Evolutionary conservation across 805 yeast genomes (phyloP).

Genomic region (Kodamaea jinghongensis): DNA sequence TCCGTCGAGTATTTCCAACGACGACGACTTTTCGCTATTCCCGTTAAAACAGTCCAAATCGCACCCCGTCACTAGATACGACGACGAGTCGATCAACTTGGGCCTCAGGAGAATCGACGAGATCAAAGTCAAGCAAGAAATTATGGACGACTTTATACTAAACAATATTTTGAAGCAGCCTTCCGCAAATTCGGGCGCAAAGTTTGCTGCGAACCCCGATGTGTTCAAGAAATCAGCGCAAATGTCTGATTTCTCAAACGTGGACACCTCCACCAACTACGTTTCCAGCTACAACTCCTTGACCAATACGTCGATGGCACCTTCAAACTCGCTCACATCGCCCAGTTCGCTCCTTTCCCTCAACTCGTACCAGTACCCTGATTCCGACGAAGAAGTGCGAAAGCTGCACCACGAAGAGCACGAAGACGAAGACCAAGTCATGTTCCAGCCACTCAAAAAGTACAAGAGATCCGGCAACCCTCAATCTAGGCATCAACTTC

Average conservation of each 20-base stretch:
- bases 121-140: constrained; percentile 36
- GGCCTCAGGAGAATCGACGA: constrained; percentile 13
- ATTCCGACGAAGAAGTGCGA: constrained; percentile 11
- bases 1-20: constrained; percentile 25
- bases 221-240: too few relatives aligned
- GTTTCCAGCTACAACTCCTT: constrained; percentile 2
- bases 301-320: too few relatives aligned
- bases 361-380: constrained; percentile 26
- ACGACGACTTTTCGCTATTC: constrained; percentile 11
- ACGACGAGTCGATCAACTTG: constrained; percentile 3
- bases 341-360: constrained; percentile 37
- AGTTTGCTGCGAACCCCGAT: too few relatives aligned
- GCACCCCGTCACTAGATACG: constrained; percentile 13
- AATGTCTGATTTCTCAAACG: not conserved
- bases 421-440: too few relatives aligned
- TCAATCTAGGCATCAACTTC: not conserved
- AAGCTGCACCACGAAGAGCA: constrained; percentile 1
- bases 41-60: constrained; percentile 15
- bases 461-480: constrained; percentile 13
- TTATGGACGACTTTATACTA: constrained; percentile 37
- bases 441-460: constrained; percentile 15
- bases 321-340: constrained; percentile 25
- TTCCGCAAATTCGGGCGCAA: not conserved
- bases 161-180: constrained; percentile 25
- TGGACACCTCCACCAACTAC: constrained; percentile 12